Evolutionary conservation across 805 yeast genomes (phyloP).

Genomic region (Spathaspora sp.): DNA sequence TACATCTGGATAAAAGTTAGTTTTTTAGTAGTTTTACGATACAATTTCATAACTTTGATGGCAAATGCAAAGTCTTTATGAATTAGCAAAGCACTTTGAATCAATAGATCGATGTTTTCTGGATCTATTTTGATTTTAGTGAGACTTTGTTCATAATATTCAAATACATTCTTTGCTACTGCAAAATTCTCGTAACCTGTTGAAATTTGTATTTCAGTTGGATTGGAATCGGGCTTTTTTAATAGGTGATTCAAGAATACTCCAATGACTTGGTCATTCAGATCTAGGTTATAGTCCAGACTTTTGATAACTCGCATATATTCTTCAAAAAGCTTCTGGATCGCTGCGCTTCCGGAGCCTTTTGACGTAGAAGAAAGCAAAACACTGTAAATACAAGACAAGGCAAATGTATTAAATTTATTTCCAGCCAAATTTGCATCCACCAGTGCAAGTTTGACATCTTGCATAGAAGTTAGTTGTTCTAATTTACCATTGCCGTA

Average conservation of each 20-base stretch:
- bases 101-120: conserved; percentile 26
- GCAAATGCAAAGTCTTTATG: conserved; percentile 36
- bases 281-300: background rate
- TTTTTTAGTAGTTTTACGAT: conserved; percentile 25
- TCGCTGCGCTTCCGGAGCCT: conserved; percentile 9
- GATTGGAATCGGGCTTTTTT: conserved; percentile 11
- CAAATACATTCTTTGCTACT: conserved; percentile 24
- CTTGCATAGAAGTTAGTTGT: conserved; percentile 8
- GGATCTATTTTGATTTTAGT: conserved; percentile 14
- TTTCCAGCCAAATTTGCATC: conserved; percentile 22
- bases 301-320: conserved; percentile 12
- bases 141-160: conserved; percentile 17
- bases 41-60: conserved; percentile 20
- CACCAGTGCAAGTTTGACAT: conserved; percentile 27
- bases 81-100: conserved; percentile 24
- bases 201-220: conserved; percentile 6
- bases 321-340: conserved; percentile 16
- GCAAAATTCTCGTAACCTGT: conserved; percentile 12
- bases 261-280: conserved; percentile 1
- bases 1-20: conserved; percentile 36
- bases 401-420: conserved; percentile 14
- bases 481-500: conserved; percentile 19
- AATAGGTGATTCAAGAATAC: conserved; percentile 21
- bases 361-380: conserved; percentile 14
- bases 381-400: conserved; percentile 23